Evolutionary conservation across 1,284 basidiomycete species (phyloP).

Genomic region (Paramarasmius palmivorus): DNA sequence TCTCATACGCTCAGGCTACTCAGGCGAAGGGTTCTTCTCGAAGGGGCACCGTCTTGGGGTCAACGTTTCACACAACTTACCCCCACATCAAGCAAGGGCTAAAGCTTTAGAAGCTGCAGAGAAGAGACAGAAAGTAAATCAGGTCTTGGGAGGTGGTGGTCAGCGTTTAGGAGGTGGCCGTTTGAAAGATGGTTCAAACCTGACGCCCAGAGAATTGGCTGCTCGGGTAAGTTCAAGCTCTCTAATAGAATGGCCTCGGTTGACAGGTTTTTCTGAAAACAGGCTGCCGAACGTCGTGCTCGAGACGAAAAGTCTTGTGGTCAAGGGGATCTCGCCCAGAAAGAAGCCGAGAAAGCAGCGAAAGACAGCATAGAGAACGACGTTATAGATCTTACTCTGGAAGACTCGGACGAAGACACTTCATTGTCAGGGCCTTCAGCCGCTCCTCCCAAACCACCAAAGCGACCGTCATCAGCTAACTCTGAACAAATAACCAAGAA

Average conservation of each 20-base stretch:
- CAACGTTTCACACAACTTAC: slow-evolving; percentile 61
- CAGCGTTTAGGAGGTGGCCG: slow-evolving; percentile 45
- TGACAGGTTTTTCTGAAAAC: too few relatives aligned
- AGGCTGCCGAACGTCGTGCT: slow-evolving; percentile 82
- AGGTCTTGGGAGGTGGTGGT: slow-evolving; percentile 55
- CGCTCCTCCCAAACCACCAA: background rate
- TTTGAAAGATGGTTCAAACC: slow-evolving; percentile 24
- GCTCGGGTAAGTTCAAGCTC: slow-evolving; percentile 76
- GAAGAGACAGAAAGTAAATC: slow-evolving; percentile 52
- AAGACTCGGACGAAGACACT: slow-evolving; percentile 34
- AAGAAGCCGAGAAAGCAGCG: slow-evolving; percentile 71
- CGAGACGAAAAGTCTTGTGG: slow-evolving; percentile 75
- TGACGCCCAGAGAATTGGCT: slow-evolving; percentile 71
- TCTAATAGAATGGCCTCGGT: too few relatives aligned
- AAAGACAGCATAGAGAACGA: slow-evolving; percentile 63
- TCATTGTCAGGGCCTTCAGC: slow-evolving; percentile 15
- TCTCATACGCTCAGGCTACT: slow-evolving; percentile 74
- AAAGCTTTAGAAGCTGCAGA: slow-evolving; percentile 80
- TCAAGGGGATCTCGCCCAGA: slow-evolving; percentile 56
- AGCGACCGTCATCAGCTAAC: background rate
- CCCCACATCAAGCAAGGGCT: slow-evolving; percentile 59
- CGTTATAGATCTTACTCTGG: slow-evolving; percentile 60
- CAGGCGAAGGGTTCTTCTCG: slow-evolving; percentile 81
- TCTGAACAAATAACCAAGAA: background rate
- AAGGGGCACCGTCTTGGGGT: slow-evolving; percentile 66